A percentile compares a stretch with the other conserved stretches of the same genome.
Evolutionary conservation across 1,139 yeast species (phyloP).

Genomic region (Martiniozyma asiatica): DNA sequence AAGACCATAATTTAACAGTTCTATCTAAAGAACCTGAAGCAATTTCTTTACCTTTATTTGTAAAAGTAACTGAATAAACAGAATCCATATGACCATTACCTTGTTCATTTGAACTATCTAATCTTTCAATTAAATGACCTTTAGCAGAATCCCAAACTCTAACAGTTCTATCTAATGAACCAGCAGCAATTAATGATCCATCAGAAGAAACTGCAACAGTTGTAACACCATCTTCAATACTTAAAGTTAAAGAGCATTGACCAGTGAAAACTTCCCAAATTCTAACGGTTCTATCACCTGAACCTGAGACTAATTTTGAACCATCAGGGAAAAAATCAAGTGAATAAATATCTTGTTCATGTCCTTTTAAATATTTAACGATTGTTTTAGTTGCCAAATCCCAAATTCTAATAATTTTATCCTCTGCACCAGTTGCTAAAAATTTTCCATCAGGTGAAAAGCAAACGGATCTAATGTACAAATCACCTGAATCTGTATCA

Average conservation of each 20-base stretch:
- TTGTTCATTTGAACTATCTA: conserved; percentile 77
- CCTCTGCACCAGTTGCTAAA: conserved; percentile 97
- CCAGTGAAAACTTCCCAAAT: conserved; percentile 94
- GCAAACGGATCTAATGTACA: conserved; percentile 90
- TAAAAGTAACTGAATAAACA: conserved; percentile 88
- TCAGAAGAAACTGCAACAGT: conserved; percentile 97
- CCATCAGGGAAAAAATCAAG: conserved; percentile 95
- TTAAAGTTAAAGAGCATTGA: conserved; percentile 77
- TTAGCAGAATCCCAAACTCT: conserved; percentile 96
- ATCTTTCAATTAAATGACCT: conserved; percentile 83
- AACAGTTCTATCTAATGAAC: conserved; percentile 89
- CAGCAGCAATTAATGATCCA: conserved; percentile 91
- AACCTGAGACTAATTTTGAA: conserved; percentile 84
- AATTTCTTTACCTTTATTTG: conserved; percentile 84
- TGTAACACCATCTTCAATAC: conserved; percentile 95
- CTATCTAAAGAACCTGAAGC: conserved; percentile 93
- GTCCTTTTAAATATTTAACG: conserved; percentile 82
- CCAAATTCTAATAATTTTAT: conserved; percentile 93
- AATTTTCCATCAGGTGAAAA: conserved; percentile 94
- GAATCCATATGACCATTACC: conserved; percentile 96
- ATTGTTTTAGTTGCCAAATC: conserved; percentile 81
- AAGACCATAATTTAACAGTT: conserved; percentile 92
- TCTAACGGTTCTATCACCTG: conserved; percentile 93
- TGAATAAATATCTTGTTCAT: conserved; percentile 95
- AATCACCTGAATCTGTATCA: conserved; percentile 53